phyloP scores from a whole-genome alignment of 2,329 filamentous ascomycete genomes.

The Helicocarpus griseus region DNA sequence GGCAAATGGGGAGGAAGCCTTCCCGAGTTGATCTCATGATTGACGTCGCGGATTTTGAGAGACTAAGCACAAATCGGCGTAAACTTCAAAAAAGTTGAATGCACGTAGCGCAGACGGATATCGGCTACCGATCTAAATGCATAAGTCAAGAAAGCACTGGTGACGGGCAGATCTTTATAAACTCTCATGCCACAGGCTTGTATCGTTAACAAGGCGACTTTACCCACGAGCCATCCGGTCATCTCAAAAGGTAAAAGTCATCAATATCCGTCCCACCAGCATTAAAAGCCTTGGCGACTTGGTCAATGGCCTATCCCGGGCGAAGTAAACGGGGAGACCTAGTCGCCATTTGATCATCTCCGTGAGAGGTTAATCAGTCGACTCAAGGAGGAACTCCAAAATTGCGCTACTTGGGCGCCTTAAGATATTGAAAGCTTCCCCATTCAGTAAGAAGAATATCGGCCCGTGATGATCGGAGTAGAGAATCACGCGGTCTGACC shows the following conservation, averaged over 20 bases:
- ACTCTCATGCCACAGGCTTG: background rate
- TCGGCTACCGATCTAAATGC: too few species aligned
- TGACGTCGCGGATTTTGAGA: too few species aligned
- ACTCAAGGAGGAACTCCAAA: too few species aligned
- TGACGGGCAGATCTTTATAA: background rate
- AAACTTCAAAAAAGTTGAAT: background rate
- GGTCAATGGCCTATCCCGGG: background rate
- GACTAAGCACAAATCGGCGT: too few species aligned
- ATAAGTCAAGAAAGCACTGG: background rate
- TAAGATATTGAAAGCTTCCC: background rate
- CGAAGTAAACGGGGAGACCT: background rate
- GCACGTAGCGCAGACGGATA: too few species aligned
- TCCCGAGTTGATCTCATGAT: background rate
- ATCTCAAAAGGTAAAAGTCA: background rate
- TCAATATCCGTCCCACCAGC: background rate
- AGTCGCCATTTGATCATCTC: background rate
- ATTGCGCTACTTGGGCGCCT: too few species aligned
- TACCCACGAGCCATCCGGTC: background rate
- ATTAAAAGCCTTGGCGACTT: background rate
- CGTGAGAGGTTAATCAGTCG: too few species aligned
- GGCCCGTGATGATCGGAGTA: background rate
- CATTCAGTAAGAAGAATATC: too few species aligned
- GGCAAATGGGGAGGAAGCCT: background rate
- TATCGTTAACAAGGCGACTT: background rate
- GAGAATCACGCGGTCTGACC: background rate